Base-by-base conservation (phyloP, 768 basidiomycete genomes). In the Mycena floridula region DNA sequence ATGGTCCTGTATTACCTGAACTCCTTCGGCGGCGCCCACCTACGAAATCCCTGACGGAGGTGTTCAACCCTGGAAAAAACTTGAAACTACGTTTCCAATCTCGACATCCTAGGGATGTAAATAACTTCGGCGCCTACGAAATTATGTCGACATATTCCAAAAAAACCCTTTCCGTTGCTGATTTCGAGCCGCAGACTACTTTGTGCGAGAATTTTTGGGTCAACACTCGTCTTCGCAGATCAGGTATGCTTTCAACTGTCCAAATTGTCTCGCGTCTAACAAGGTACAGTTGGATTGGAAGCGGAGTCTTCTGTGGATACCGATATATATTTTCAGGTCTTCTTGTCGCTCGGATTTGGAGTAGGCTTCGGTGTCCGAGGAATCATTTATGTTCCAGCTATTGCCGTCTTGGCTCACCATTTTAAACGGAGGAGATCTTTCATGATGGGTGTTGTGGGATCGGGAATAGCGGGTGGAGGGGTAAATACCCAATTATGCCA, bases 361-460 rank as follows among this genome's bases (percentile, higher is more conserved):
- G 50, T 72, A 15, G 74, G 80, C 11, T 63, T 80, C 21, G 75
- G 74, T 3, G 63, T 70, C 30, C n/a, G n/a, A n/a, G 80, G 77
- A 3, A 50, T 74, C 39, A 63, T 71, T 30, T 79, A 74, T 49
- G 64, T 76, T 24, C 82, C 81, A 2, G 59, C 68, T 2, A 52
- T 76, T 5, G 68, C 68, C 3, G 62, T 75, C 23, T 46, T 73
- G 13, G 66, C 70, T 11, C 72, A 74, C 36, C 70, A 75, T 55
- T 77, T 77, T 43, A 45, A 59, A 23, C 58, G 57, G 20, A 57
- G 60, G 18, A 58, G 74, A 4, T 63, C 67, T 7, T 51, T 76
- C n/a, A 67, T 62, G 5, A 69, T 76, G 57, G 62, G 72, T n/a
- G 37, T 72, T 41, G 68, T 61, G 9, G 59, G 64, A 8, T 50